These are phyloP conservation scores for Boletus reticulatus DNA, from an alignment of 768 basidiomycete species.

Conservation along the genomic window DNA sequence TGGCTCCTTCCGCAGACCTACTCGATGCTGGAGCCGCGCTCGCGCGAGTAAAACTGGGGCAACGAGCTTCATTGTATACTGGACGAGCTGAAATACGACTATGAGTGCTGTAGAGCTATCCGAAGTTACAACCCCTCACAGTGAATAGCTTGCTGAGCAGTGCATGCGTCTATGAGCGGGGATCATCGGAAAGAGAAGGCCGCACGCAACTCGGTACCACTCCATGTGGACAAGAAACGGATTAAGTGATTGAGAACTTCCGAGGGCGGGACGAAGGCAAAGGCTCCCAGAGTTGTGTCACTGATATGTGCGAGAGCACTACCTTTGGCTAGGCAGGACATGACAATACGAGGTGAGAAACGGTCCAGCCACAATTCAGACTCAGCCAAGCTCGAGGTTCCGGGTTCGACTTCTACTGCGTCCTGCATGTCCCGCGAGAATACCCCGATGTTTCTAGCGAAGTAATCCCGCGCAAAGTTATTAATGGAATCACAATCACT, in stretches of 20 bases:
- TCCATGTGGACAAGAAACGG: slow-evolving; percentile 79
- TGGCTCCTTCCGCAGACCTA: slow-evolving; percentile 54
- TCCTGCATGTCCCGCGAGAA: too few species aligned
- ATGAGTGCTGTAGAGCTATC: background rate
- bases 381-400: background rate
- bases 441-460: too few species aligned
- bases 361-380: background rate
- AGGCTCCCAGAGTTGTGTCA: slow-evolving; percentile 64
- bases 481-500: too few species aligned
- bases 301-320: slow-evolving; percentile 51
- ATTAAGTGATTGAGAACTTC: slow-evolving; percentile 70
- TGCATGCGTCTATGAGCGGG: slow-evolving; percentile 8
- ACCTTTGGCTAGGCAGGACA: slow-evolving; percentile 52
- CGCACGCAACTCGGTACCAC: slow-evolving; percentile 76
- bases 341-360: slow-evolving; percentile 20
- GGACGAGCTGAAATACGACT: slow-evolving; percentile 51
- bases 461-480: too few species aligned
- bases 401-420: too few species aligned
- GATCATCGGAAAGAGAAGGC: slow-evolving; percentile 5
- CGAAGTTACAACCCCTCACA: slow-evolving; percentile 35
- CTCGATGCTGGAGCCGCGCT: slow-evolving; percentile 65
- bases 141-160: slow-evolving; percentile 67
- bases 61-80: slow-evolving; percentile 71
- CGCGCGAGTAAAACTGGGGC: slow-evolving; percentile 64
- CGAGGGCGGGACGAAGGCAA: slow-evolving; percentile 55